A percentile compares a stretch with the other conserved stretches of the same genome.
These are phyloP conservation scores for Apiosordaria backusii DNA, from an alignment of 495 filamentous ascomycete species.

Conservation along the genomic window DNA sequence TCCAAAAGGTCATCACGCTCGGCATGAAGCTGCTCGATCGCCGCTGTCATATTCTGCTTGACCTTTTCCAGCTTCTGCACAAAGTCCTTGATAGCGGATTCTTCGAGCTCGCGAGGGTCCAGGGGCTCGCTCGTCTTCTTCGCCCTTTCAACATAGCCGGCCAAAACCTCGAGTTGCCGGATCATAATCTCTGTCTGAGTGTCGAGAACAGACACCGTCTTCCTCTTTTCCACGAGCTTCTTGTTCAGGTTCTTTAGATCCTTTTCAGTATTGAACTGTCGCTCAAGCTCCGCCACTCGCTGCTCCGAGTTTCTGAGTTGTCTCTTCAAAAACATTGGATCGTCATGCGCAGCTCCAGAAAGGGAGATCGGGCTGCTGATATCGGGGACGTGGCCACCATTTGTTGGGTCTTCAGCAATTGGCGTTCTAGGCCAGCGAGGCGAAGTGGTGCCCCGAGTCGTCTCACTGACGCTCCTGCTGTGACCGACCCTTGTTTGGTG, in stretches of 20 bases:
- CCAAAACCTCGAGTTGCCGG: conserved; percentile 82
- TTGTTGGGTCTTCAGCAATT: conserved; percentile 57
- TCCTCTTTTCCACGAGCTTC: conserved; percentile 87
- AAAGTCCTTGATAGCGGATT: conserved; percentile 81
- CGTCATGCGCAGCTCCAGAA: conserved; percentile 58
- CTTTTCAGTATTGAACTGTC: conserved; percentile 62
- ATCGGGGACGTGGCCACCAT: conserved; percentile 51
- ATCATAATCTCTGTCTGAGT: conserved; percentile 94
- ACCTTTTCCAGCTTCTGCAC: conserved; percentile 81
- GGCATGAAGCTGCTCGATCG: conserved; percentile 80
- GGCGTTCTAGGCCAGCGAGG: conserved; percentile 71
- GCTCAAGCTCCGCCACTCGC: conserved; percentile 77
- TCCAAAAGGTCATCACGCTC: conserved; percentile 77
- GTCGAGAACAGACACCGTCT: conserved; percentile 93
- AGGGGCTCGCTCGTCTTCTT: conserved; percentile 71
- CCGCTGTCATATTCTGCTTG: conserved; percentile 70
- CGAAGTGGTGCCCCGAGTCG: conserved; percentile 51
- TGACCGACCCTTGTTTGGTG: conserved; percentile 37
- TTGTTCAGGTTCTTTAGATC: conserved; percentile 82
- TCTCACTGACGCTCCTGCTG: conserved; percentile 55
- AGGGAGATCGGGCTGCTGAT: conserved; percentile 69
- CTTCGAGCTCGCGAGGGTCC: conserved; percentile 72
- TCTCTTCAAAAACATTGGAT: conserved; percentile 66
- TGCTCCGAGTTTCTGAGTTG: conserved; percentile 79
- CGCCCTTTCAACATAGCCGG: conserved; percentile 56